Evolutionary conservation across 2,329 filamentous ascomycete genomes (phyloP).

Genomic region (Xylaria sp.): DNA sequence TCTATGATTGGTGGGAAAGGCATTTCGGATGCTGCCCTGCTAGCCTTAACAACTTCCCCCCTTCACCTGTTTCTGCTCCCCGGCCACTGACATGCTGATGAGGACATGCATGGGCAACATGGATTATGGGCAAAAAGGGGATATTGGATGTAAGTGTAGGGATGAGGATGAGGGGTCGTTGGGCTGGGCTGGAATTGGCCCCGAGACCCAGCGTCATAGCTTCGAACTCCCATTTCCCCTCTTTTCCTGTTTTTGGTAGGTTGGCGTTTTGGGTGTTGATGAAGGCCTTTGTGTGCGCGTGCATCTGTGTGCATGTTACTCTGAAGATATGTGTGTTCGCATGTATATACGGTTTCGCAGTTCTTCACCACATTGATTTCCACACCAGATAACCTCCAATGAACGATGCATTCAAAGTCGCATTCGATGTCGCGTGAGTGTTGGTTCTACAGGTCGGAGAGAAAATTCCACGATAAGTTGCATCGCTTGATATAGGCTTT

Average conservation of each 20-base stretch:
- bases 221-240: constrained; percentile 9
- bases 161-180: constrained; percentile 15
- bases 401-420: constrained; percentile 1
- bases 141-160: neutral
- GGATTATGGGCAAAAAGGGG: constrained; percentile 13
- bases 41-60: neutral
- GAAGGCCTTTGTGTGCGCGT: neutral
- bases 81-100: constrained; percentile 28
- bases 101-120: constrained; percentile 32
- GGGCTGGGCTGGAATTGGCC: constrained; percentile 11
- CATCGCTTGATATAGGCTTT: neutral
- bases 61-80: constrained; percentile 1
- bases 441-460: constrained; percentile 3
- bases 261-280: constrained; percentile 8
- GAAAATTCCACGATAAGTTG: neutral
- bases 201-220: constrained; percentile 19
- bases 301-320: constrained; percentile 8
- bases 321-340: neutral
- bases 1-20: constrained; percentile 27
- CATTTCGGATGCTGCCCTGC: constrained; percentile 8
- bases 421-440: neutral
- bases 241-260: constrained; percentile 13
- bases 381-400: neutral
- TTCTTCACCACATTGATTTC: neutral
- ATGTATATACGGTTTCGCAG: neutral